Conservation (phyloP, 176 grass and related monocot species). For the Aegilops longissima region DNA sequence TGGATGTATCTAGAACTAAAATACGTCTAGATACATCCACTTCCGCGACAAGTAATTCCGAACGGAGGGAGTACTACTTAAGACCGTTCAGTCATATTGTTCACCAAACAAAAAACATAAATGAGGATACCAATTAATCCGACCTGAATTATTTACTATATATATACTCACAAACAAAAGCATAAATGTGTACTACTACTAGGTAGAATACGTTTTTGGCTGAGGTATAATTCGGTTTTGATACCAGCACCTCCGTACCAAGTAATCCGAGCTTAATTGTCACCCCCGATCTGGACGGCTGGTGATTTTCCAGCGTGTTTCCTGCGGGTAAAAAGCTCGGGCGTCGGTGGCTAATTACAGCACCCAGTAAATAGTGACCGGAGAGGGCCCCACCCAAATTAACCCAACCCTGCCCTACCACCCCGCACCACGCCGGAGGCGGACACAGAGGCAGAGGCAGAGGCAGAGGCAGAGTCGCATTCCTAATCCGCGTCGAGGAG, state of each 20-base stretch:
- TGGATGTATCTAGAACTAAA: no score
- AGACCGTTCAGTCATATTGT: no score
- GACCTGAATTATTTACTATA: no score
- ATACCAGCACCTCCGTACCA: not conserved
- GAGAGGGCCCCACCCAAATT: not conserved
- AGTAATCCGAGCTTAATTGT: no score
- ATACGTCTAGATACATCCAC: no score
- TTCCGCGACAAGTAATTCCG: no score
- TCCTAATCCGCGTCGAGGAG: not conserved
- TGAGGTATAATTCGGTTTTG: not conserved
- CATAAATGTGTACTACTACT: no score
- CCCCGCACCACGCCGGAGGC: not conserved
- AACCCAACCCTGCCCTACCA: not conserved
- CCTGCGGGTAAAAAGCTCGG: not conserved
- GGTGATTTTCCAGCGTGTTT: not conserved
- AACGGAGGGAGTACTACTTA: no score
- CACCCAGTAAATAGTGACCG: not conserved
- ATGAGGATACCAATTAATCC: no score
- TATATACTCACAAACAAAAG: no score
- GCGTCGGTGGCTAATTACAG: not conserved
- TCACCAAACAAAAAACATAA: no score
- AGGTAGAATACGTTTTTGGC: no score
- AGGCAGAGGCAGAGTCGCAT: not conserved
- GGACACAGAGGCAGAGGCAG: not conserved
- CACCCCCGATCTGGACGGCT: not conserved